Evolutionary conservation across 2,329 filamentous ascomycete genomes (phyloP), one percentile per base, ranked within the genome.

Genomic region (Aureobasidium sp.): DNA sequence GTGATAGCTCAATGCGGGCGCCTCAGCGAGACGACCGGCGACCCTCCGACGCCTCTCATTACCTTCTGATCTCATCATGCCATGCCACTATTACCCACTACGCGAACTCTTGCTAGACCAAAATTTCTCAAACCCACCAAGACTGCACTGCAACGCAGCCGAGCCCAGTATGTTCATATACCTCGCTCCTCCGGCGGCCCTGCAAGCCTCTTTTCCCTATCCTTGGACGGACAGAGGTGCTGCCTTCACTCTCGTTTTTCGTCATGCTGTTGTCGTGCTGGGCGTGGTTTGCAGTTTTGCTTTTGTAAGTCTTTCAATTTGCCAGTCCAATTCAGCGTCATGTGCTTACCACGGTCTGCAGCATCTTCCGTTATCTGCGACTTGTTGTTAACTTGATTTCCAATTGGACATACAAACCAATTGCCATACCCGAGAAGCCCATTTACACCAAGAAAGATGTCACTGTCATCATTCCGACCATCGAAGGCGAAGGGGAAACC

Each of bases 401-500:
- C 69, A 92, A 95, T 73, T 94, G 90, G 89, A 81, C 81, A 12
- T 96, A 96, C 78, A 89, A 86, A 75, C 92, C 92, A 29, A 89
- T 92, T 65, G 89, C 89, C 46, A 88, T 93, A 61, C 88, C 91
- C 44, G 84, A 85, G 63, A 89, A 91, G 66, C 91, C 93, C n/a
- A 86, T 81, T 48, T 87, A 92, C 72, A 90, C 86, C 32, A 83
- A 86, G 37, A 78, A 89, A 68, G 90, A 97, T 83, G 92, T 96
- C 70, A 96, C 93, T 6, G 91, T 97, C 66, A 90, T 97, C 69
- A 89, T 97, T 65, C 93, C 93, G 8, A 95, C 92, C 12, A 92
- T 97, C 66, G 90, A 95, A 71, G 90, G 92, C 64, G 87, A 86
- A 65, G 91, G 93, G 64, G 87, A 92, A 69, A 90, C 95, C 71